These are phyloP conservation scores for Echeveria elegans DNA, from an alignment of 164 flowering plant genomes.

Conservation along the genomic window DNA sequence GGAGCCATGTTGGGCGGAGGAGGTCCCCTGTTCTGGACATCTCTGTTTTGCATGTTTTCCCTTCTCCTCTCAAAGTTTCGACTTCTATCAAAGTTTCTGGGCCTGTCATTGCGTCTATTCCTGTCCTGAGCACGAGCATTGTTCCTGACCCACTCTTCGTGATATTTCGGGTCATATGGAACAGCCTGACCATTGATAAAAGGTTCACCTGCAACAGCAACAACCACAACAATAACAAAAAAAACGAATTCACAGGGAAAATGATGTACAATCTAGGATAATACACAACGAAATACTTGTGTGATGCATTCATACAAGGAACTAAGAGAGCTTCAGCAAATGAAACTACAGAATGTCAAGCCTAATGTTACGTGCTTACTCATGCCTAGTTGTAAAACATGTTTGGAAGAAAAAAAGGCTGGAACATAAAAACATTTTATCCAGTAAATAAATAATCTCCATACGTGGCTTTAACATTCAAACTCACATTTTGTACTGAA, in stretches of 20 bases:
- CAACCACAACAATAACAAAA: too few relatives aligned
- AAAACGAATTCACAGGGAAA: neutral
- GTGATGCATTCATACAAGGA: too few relatives aligned
- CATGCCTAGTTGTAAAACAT: too few relatives aligned
- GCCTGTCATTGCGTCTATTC: slow-evolving; percentile 63
- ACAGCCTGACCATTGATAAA: slow-evolving; percentile 75
- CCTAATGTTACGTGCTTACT: too few relatives aligned
- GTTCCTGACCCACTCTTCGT: slow-evolving; percentile 72
- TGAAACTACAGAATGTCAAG: too few relatives aligned
- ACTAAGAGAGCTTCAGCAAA: too few relatives aligned
- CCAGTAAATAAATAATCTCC: too few relatives aligned
- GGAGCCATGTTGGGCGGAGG: slow-evolving; percentile 17
- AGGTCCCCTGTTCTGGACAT: slow-evolving; percentile 13
- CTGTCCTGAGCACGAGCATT: slow-evolving; percentile 54
- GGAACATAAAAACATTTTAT: too few relatives aligned
- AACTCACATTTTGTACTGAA: neutral
- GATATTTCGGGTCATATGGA: slow-evolving; percentile 81
- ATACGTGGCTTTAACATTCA: too few relatives aligned
- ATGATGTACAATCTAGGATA: neutral
- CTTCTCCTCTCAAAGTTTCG: slow-evolving; percentile 70
- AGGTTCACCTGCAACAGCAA: slow-evolving; percentile 54
- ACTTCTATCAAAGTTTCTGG: slow-evolving; percentile 56
- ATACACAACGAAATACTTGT: too few relatives aligned
- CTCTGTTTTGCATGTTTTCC: slow-evolving; percentile 29
- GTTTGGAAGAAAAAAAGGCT: too few relatives aligned